Evolutionary conservation across 805 yeast species (phyloP).

Genomic region (Candida silvatica): DNA sequence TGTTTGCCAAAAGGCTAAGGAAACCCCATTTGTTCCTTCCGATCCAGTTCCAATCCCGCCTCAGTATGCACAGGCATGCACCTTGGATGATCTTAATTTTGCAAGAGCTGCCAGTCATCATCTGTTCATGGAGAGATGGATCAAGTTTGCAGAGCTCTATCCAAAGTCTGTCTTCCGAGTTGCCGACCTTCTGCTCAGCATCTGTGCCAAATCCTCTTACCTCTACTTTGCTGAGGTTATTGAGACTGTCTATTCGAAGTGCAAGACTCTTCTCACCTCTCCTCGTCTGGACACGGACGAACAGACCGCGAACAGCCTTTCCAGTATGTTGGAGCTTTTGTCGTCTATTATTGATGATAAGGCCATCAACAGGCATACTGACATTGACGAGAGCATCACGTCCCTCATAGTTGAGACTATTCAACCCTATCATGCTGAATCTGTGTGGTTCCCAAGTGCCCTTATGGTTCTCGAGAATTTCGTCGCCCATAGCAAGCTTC

Average conservation of each 20-base stretch:
- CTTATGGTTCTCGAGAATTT: slow-evolving; percentile 48
- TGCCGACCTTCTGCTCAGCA: slow-evolving; percentile 30
- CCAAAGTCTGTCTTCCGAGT: slow-evolving; percentile 26
- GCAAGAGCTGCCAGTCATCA: slow-evolving; percentile 28
- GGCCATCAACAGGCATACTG: slow-evolving; percentile 27
- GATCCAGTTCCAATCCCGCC: slow-evolving; percentile 25
- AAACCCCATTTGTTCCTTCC: slow-evolving; percentile 13
- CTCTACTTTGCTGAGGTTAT: slow-evolving; percentile 28
- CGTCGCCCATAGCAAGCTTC: slow-evolving; percentile 42
- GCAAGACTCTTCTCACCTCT: slow-evolving; percentile 27
- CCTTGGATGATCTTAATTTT: slow-evolving; percentile 32
- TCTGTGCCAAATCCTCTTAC: slow-evolving; percentile 25
- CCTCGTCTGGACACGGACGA: slow-evolving; percentile 18
- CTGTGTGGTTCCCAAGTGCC: slow-evolving; percentile 53
- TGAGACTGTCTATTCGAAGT: slow-evolving; percentile 19
- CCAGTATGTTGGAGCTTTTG: slow-evolving; percentile 32
- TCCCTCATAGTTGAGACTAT: slow-evolving; percentile 23
- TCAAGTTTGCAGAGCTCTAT: slow-evolving; percentile 33
- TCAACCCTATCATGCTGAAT: slow-evolving; percentile 13
- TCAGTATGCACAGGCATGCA: slow-evolving; percentile 27
- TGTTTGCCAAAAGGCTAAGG: slow-evolving; percentile 10
- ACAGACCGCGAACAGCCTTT: background rate
- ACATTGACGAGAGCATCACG: slow-evolving; percentile 28
- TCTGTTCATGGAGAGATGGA: slow-evolving; percentile 32
- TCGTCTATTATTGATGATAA: slow-evolving; percentile 33